Evolutionary conservation across 2,329 filamentous ascomycete species (phyloP), one percentile per base, ranked within the genome.

Genomic region (Fonsecaea multimorphosa): DNA sequence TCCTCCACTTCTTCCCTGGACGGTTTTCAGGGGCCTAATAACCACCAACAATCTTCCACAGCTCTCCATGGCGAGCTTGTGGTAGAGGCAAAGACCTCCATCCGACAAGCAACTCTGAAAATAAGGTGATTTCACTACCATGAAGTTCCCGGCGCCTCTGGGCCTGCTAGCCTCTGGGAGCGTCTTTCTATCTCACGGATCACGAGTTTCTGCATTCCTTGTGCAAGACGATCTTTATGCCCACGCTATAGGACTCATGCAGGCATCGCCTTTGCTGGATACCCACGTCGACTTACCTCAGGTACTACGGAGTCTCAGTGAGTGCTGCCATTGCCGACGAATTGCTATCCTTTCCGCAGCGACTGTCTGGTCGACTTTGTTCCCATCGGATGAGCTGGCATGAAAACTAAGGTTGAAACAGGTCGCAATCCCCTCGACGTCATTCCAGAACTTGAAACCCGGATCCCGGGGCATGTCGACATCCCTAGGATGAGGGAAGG

Each of bases 401-500:
- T 8, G 29, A 3, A 31, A 31, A 31, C 29, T 31, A 31, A 31
- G 29, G 8, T 31, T 31, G 29, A 31, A 31, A 52, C 55, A 66
- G 64, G 56, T 58, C 65, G 65, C 8, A 32, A 34, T 2, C 65
- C 65, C 16, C 52, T 67, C n/a, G 65, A 67, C 24, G 58, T 34
- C 12, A 49, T 67, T 51, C 56, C 61, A 14, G 29, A 64, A 14
- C 61, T 89, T 69, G 79, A 89, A 27, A 91, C 90, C 32, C 86
- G 85, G 0, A 78, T 96, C 56, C 74, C 76, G 0, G 84, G 83
- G 2, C 91, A 97, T 71, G 89, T 95, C 58, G 94, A 97, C 76
- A 80, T 97, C 9, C 88, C 89, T 0, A 86, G 93, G 7, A 83
- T 97, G 56, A 83, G 86, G 38, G 77, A 86, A 56, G 93, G 93